phyloP scores from a whole-genome alignment of 108 stramenopile species.

The Skeletonema potamos region DNA sequence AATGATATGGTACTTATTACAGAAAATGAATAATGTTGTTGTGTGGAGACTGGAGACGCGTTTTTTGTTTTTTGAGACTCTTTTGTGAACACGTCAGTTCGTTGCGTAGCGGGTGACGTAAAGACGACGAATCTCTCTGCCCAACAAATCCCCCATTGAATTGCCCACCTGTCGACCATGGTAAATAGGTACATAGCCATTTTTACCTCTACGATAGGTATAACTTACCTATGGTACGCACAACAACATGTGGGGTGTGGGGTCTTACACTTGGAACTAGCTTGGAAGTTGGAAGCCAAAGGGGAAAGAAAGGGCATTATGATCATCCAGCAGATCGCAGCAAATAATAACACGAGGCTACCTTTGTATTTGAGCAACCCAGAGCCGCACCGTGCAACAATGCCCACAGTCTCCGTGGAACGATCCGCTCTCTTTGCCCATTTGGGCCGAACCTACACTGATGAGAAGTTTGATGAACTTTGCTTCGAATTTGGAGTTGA shows the following conservation, averaged over 20 bases:
- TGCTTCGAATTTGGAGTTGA: constrained; percentile 99
- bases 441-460: constrained; percentile 93
- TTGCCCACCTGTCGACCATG: background rate
- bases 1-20: no score
- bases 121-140: background rate
- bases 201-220: no score
- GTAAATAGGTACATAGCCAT: no score
- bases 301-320: no score
- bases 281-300: no score
- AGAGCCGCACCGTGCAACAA: constrained; percentile 35
- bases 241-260: no score
- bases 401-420: constrained; percentile 95
- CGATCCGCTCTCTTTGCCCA: constrained; percentile 88
- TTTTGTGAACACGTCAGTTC: background rate
- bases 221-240: no score
- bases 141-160: background rate
- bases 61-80: no score
- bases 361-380: background rate
- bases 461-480: constrained; percentile 97
- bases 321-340: no score
- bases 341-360: no score
- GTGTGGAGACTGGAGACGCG: no score
- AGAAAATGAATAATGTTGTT: background rate
- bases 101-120: background rate
- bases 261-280: background rate